A percentile compares a stretch with the other conserved stretches of the same genome.
Evolutionary conservation across 768 basidiomycete species (phyloP).

Genomic region (Lactarius indigo): DNA sequence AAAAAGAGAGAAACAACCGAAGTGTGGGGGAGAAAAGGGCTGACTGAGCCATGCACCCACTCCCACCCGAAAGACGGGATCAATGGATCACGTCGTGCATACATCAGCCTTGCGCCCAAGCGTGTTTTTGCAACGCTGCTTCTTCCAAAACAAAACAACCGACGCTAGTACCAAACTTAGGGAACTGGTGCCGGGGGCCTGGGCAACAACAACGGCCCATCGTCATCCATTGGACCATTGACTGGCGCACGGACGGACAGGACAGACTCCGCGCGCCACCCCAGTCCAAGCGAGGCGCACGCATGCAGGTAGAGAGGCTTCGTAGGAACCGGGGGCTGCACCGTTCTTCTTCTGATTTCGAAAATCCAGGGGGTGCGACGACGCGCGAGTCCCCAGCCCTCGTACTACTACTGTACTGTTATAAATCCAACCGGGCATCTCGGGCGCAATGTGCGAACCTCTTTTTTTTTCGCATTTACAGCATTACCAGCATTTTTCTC

Average conservation of each 20-base stretch:
- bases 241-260: not conserved
- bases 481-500: not conserved
- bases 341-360: not conserved
- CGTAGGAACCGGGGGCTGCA: not conserved
- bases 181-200: not conserved
- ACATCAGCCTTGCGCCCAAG: conserved; percentile 1
- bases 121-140: not conserved
- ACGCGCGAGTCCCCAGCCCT: too few relatives aligned
- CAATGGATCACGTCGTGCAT: not conserved
- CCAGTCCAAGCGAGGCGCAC: not conserved
- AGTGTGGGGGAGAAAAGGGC: not conserved
- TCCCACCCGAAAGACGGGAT: not conserved
- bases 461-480: not conserved
- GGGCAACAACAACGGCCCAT: not conserved
- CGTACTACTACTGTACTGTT: too few relatives aligned
- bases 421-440: not conserved
- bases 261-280: not conserved
- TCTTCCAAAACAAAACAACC: conserved; percentile 3
- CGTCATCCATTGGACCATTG: not conserved
- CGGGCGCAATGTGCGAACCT: not conserved
- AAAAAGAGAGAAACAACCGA: not conserved
- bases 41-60: too few relatives aligned
- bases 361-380: not conserved
- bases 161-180: not conserved
- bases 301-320: not conserved